Percentiles rank a stretch among this genome's conserved stretches.
phyloP scores from a whole-genome alignment of 768 basidiomycete genomes.

The Sarcomyxa edulis region DNA sequence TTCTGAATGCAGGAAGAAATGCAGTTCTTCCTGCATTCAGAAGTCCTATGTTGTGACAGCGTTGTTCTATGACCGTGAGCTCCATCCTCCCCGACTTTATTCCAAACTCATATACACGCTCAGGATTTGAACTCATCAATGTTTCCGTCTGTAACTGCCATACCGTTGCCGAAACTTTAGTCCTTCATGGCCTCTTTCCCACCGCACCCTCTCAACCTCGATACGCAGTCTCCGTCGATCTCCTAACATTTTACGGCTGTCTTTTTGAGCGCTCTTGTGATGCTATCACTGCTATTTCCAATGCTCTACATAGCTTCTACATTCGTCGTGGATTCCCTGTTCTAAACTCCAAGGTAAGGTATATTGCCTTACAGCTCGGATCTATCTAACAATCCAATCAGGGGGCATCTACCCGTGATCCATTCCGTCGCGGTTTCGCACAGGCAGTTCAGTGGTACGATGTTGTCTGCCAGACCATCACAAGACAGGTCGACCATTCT shows the following conservation, averaged over 20 bases:
- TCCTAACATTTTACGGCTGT: constrained; percentile 13
- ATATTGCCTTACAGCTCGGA: background rate
- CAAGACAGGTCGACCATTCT: constrained; percentile 14
- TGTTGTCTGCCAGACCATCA: constrained; percentile 8
- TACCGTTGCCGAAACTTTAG: constrained; percentile 5
- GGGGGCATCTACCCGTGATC: constrained; percentile 19
- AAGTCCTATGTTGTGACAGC: too few species aligned
- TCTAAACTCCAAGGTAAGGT: constrained; percentile 11
- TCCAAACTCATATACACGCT: too few species aligned
- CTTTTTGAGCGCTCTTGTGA: constrained; percentile 15
- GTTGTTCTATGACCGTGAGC: too few species aligned
- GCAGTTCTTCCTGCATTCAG: too few species aligned
- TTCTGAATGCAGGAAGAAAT: too few species aligned
- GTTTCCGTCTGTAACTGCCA: constrained; percentile 9
- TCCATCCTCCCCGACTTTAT: too few species aligned
- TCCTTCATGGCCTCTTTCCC: constrained; percentile 13
- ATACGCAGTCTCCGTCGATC: constrained; percentile 11
- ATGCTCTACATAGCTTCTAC: constrained; percentile 11
- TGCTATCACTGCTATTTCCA: constrained; percentile 13
- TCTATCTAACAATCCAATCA: constrained; percentile 5
- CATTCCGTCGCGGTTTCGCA: constrained; percentile 21
- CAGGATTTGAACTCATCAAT: constrained; percentile 7
- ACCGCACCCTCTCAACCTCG: constrained; percentile 10
- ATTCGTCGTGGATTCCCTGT: constrained; percentile 6
- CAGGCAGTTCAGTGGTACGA: constrained; percentile 24